Conservation (phyloP, 495 filamentous ascomycete species). For the Hypoxylon intermedium region DNA sequence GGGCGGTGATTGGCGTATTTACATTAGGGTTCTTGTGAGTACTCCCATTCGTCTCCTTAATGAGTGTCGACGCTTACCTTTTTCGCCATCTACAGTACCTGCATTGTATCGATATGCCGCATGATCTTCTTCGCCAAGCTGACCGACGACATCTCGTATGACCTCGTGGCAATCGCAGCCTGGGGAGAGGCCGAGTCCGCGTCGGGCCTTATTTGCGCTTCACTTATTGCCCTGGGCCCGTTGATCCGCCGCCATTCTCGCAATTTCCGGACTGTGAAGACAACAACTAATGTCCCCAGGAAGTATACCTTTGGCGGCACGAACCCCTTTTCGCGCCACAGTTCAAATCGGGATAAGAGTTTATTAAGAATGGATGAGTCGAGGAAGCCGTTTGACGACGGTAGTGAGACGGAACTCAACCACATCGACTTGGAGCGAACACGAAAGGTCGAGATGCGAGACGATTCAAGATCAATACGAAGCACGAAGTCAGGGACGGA, state of each 20-base stretch:
- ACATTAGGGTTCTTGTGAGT: conserved; percentile 48
- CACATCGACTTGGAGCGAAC: conserved; percentile 16
- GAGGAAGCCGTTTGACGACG: conserved; percentile 17
- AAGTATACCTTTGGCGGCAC: conserved; percentile 16
- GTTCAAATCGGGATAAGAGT: conserved; percentile 18
- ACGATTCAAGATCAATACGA: conserved; percentile 29
- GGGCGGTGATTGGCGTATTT: conserved; percentile 52
- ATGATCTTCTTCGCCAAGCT: conserved; percentile 32
- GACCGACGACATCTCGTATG: conserved; percentile 23
- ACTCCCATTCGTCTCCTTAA: neutral
- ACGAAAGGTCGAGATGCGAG: conserved; percentile 9
- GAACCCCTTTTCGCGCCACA: conserved; percentile 31
- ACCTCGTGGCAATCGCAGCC: conserved; percentile 23
- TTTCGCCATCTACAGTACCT: conserved; percentile 26
- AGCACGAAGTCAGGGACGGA: conserved; percentile 28
- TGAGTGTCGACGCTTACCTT: neutral
- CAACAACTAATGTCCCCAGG: neutral
- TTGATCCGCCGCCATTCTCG: conserved; percentile 24
- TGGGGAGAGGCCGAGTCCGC: conserved; percentile 35
- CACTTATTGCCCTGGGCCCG: conserved; percentile 29
- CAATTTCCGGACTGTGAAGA: conserved; percentile 5
- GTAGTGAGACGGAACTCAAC: conserved; percentile 38
- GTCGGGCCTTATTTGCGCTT: conserved; percentile 34
- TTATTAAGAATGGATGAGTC: conserved; percentile 19
- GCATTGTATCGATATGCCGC: conserved; percentile 36